Base-by-base conservation (phyloP, 2,329 filamentous ascomycete species). In the Teratosphaeria epicoccoides region DNA sequence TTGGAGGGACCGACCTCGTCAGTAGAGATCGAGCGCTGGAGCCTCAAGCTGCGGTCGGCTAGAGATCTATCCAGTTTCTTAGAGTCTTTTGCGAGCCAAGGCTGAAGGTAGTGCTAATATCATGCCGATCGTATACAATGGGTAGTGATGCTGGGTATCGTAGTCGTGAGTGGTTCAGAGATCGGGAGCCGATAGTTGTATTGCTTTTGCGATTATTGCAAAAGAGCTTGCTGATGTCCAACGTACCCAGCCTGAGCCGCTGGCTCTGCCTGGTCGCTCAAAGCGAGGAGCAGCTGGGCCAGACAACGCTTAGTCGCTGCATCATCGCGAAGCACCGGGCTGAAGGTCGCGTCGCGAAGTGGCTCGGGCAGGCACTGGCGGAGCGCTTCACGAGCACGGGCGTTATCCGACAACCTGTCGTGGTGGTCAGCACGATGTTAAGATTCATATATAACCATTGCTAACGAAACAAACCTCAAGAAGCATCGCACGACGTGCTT, bases 401-500 rank as follows among this genome's bases (percentile, higher is more conserved):
- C 91, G 65, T 98, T 98, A 68, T 98, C 93, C 63, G 89, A 96
- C 46, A 98, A 77, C 54, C 89, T 95, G 61, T 22, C 25, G 53
- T 64, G 44, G 43, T 28, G 3, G 25, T 56, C 44, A 59, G 47
- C 46, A 46, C 29, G 7, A 10, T 1, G 17, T 24, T 28, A 11
- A 50, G 56, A n/a, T 56, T 46, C 17, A 45, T 40, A 17, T 22
- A n/a, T n/a, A n/a, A n/a, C n/a, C n/a, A n/a, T n/a, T n/a, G 12
- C 20, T 43, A 6, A 29, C 11, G 46, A 17, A 11, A 73, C 82
- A 61, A 75, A 94, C 88, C 93, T 82, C 66, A 98, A 79, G 70
- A 98, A 98, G 73, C 93, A 98, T 60, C 93, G 80, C 28, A 98
- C 93, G 52, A 98, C 93, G 67, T 98, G 93, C 79, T 98, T 98